phyloP scores from a whole-genome alignment of 1,284 basidiomycete genomes.

The Fomitopsis betulina region DNA sequence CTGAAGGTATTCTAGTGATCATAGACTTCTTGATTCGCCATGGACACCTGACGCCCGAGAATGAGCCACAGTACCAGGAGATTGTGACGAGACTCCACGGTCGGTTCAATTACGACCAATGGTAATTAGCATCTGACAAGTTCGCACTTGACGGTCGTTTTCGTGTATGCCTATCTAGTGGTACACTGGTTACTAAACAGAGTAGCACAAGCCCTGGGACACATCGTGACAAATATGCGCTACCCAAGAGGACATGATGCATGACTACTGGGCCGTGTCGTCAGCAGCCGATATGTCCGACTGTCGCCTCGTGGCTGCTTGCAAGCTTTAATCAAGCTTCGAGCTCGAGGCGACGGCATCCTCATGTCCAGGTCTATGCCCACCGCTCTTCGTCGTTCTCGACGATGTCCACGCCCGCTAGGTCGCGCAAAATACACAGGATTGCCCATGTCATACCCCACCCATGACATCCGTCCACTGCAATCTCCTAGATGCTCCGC shows the following conservation, averaged over 20 bases:
- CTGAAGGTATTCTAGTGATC: neutral
- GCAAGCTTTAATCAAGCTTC: no score
- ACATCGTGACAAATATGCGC: no score
- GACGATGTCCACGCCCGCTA: neutral
- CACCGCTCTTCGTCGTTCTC: neutral
- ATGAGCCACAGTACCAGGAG: conserved; percentile 71
- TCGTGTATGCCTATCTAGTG: no score
- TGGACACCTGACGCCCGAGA: conserved; percentile 73
- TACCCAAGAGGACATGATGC: no score
- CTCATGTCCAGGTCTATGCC: no score
- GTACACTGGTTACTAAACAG: no score
- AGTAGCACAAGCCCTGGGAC: no score
- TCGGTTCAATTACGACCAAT: conserved; percentile 57
- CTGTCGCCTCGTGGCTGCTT: no score
- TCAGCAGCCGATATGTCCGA: no score
- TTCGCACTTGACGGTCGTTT: no score
- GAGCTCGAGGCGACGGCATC: no score
- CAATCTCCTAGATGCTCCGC: neutral
- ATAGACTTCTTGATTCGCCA: conserved; percentile 81
- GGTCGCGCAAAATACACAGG: neutral
- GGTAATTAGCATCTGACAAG: neutral
- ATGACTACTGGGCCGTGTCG: no score
- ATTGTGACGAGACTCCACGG: conserved; percentile 72
- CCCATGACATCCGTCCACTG: neutral
- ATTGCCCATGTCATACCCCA: neutral